Evolutionary conservation across 768 basidiomycete genomes (phyloP).

Genomic region (Russula brevipes): DNA sequence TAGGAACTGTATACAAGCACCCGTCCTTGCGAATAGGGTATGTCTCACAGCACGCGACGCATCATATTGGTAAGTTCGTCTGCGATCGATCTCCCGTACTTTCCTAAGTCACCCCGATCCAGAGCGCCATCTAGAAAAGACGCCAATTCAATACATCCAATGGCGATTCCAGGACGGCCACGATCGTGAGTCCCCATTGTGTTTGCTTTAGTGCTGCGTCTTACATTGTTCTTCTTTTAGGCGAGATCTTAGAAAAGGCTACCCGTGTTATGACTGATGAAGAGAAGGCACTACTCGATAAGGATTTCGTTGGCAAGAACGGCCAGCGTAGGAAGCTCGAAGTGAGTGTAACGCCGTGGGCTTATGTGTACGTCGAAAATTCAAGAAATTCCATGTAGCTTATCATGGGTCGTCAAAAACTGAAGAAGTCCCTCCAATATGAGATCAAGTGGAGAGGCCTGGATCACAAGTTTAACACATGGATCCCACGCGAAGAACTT

Average conservation of each 20-base stretch:
- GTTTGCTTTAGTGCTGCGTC: conserved; percentile 13
- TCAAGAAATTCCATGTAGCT: conserved; percentile 40
- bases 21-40: conserved; percentile 92
- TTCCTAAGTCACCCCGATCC: conserved; percentile 17
- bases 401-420: conserved; percentile 92
- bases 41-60: conserved; percentile 96
- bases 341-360: conserved; percentile 38
- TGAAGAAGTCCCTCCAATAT: conserved; percentile 93
- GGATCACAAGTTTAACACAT: conserved; percentile 85
- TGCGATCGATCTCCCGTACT: conserved; percentile 4
- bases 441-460: conserved; percentile 84
- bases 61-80: conserved; percentile 69
- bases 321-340: conserved; percentile 89
- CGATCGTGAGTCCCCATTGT: conserved; percentile 63
- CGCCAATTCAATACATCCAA: conserved; percentile 93
- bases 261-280: conserved; percentile 88
- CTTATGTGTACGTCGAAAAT: conserved; percentile 13
- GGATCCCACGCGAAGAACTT: conserved; percentile 85
- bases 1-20: conserved; percentile 90
- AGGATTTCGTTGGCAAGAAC: conserved; percentile 87
- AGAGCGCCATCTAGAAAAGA: conserved; percentile 95
- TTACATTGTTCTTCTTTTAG: conserved; percentile 35
- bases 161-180: conserved; percentile 99
- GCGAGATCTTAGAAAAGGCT: conserved; percentile 85
- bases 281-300: conserved; percentile 72